Base-by-base conservation (phyloP, 2,329 filamentous ascomycete species). In the Macrophomina pseudophaseolina region DNA sequence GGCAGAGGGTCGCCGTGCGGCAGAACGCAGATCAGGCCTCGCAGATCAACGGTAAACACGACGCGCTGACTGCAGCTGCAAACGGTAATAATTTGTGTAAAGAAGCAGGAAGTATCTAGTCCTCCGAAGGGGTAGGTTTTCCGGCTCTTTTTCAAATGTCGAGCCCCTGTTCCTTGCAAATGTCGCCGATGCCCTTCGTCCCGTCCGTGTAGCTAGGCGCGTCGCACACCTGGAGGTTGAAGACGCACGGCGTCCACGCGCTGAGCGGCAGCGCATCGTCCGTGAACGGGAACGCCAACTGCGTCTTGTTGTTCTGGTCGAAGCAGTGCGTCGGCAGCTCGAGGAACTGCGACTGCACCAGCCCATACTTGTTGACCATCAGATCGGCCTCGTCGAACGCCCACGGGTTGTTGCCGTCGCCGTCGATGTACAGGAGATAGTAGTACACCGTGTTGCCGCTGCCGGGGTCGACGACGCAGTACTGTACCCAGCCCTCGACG, bases 301-400 rank as follows among this genome's bases (percentile, higher is more conserved):
- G 52, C 32, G 16, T 7, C 32, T 54, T 54, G 4, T 23, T 23
- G 33, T 54, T 54, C 32, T 54, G 52, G 14, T 54, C 52, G 52
- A 18, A 54, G 14, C 52, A 54, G 6, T 38, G 52, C 32, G 52
- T 54, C 16, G 52, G 52, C 8, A 54, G 35, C n/a, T 54, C 32
- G 3, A 54, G 32, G 32, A 54, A 54, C 18, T 54, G 52, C n/a
- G 32, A 35, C n/a, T 54, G 52, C 14, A 35, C 32, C 4, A 54
- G 52, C 2, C 52, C 52, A 32, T 54, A 54, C 52, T 54, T 54
- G 9, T 54, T 54, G 52, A 54, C 52, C 52, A 54, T 54, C 6
- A 54, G n/a, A 28, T 54, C 52, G 3, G 52, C 52, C 2, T 16
- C 32, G 8, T 54, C 52, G 2, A 54, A 16, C 32, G 35, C 16